Percentiles rank a stretch among this genome's conserved stretches.
Evolutionary conservation across 305 asterid species (phyloP).

Genomic region (Fraxinus platypoda): DNA sequence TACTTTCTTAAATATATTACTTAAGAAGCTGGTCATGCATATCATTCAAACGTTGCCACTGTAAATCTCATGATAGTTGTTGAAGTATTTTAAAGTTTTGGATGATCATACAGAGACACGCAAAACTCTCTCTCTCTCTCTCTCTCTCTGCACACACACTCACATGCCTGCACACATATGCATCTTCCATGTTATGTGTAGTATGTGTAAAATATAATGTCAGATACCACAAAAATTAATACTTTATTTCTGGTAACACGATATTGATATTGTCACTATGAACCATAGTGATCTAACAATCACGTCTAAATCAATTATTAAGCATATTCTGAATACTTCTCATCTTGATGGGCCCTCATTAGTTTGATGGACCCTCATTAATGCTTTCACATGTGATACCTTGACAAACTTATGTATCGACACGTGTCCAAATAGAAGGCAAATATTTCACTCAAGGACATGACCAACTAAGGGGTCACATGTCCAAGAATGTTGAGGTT

Average conservation of each 20-base stretch:
- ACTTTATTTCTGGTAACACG: not conserved
- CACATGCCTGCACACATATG: not conserved
- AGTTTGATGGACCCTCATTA: not conserved
- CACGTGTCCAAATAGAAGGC: not conserved
- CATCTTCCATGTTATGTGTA: not conserved
- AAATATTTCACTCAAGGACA: not conserved
- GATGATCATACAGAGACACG: not conserved
- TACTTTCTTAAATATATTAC: conserved; percentile 6
- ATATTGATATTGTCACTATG: not conserved
- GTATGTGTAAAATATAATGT: not conserved
- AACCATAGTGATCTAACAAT: not conserved
- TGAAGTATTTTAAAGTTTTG: not conserved
- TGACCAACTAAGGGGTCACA: not conserved
- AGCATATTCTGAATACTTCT: not conserved
- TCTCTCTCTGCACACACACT: not conserved
- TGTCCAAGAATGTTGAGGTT: not conserved
- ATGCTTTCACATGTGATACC: not conserved
- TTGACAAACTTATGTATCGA: not conserved
- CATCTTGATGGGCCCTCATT: not conserved
- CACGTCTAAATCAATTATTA: not conserved
- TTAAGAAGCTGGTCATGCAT: conserved; percentile 3
- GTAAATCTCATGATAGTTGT: not conserved
- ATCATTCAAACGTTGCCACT: not conserved
- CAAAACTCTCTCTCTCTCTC: not conserved
- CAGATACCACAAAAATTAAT: not conserved